Evolutionary conservation across 2,329 filamentous ascomycete species (phyloP), one percentile per base, ranked within the genome.

Genomic region (Ramichloridium luteum): DNA sequence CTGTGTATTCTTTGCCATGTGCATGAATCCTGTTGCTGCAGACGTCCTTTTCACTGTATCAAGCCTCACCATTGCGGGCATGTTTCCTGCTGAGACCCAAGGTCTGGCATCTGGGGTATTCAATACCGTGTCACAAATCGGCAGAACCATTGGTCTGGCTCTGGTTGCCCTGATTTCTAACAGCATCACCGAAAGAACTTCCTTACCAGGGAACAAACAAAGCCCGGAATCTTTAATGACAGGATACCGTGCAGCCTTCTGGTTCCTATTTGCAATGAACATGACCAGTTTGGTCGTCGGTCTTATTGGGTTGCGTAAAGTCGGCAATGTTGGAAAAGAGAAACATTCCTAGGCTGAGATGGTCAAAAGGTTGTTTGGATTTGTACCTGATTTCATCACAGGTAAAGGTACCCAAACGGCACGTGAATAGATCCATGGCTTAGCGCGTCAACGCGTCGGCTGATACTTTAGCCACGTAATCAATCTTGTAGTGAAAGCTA

Each of bases 31-130:
- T 0, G 44, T 64, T 4, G 58, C 59, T 1, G 59, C 58, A 2
- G 64, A 68, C 34, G 34, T 51, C 1, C 44, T 65, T 0, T 65
- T 59, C 43, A 62, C 59, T 0, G 47, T 64, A 10, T 54, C 57
- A 3, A 62, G 60, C 30, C 43, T 65, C 2, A 44, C 65, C 29
- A 60, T 65, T 29, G 58, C 60, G 0, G 52, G 50, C 1, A 53
- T 55, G 5, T 63, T 65, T 34, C 58, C 59, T 1, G 36, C 48
- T 0, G 50, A 51, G 28, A 61, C 53, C 2, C 62, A 65, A 33
- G 60, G 48, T 4, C 44, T 65, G 1, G 61, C 61, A 2, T 60
- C 60, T 2, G 59, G 57, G 14, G 61, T 64, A 0, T 63, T 63
- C 47, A 64, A 62, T 34, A 62, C 59, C 0, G 42, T 62, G 28